Evolutionary conservation across 108 stramenopile genomes (phyloP).

Genomic region (Fistulifera pelliculosa): DNA sequence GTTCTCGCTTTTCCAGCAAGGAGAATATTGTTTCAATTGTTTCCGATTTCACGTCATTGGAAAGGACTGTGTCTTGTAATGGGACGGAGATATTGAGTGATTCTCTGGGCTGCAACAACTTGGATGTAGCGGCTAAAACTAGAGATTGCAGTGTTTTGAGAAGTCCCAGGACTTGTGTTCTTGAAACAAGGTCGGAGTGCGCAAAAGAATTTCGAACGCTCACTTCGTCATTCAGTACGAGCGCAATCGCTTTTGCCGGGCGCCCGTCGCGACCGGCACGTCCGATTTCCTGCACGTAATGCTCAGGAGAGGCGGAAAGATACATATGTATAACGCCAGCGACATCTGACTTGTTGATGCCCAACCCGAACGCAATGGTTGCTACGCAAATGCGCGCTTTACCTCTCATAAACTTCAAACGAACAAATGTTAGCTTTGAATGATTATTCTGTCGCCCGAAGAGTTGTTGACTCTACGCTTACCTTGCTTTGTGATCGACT

Average conservation of each 20-base stretch:
- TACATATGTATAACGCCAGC: constrained; percentile 81
- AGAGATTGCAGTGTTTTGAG: constrained; percentile 11
- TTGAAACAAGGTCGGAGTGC: constrained; percentile 61
- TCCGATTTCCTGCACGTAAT: constrained; percentile 95
- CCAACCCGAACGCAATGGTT: constrained; percentile 96
- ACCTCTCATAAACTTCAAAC: constrained; percentile 61
- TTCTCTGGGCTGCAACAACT: constrained; percentile 1
- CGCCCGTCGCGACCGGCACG: constrained; percentile 94
- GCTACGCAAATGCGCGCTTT: constrained; percentile 88
- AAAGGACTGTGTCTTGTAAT: constrained; percentile 26
- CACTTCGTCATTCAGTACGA: constrained; percentile 67
- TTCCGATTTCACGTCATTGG: constrained; percentile 73
- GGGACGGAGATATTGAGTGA: constrained; percentile 52
- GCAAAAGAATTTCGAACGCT: constrained; percentile 61
- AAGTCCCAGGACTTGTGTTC: constrained; percentile 49
- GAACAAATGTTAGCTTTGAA: not conserved
- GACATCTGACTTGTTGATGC: constrained; percentile 95
- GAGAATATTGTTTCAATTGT: constrained; percentile 81
- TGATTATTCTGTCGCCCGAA: not conserved
- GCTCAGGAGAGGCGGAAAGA: constrained; percentile 84
- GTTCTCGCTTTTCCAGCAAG: constrained; percentile 52
- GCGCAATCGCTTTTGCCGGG: constrained; percentile 59
- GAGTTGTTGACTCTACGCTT: constrained; percentile 4
- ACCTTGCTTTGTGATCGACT: constrained; percentile 69
- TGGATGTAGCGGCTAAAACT: not conserved